These are phyloP conservation scores for Populus nigra DNA, from an alignment of 345 rosid species.

Conservation along the genomic window DNA sequence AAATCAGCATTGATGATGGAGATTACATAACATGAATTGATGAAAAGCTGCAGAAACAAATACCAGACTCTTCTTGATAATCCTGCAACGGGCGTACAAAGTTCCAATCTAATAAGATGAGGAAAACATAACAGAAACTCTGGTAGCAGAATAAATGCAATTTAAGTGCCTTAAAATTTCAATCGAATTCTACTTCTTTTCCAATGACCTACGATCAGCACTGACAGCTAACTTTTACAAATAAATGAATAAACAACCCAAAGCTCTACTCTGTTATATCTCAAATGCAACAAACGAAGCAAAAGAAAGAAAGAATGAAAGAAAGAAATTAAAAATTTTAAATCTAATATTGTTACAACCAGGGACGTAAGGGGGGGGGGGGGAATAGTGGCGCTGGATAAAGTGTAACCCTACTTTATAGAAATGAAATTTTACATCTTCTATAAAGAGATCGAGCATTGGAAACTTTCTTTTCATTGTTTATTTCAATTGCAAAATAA, in stretches of 20 bases:
- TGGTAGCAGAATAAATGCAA: neutral
- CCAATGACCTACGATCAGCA: neutral
- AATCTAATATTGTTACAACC: too few relatives aligned
- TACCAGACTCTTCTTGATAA: slow-evolving; percentile 19
- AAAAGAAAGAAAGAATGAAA: neutral
- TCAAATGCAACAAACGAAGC: neutral
- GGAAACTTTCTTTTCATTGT: neutral
- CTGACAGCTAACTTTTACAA: neutral
- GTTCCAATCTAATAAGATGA: slow-evolving; percentile 7
- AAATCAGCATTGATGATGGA: slow-evolving; percentile 35
- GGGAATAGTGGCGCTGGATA: neutral
- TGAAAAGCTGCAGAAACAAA: slow-evolving; percentile 39
- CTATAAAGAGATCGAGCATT: neutral
- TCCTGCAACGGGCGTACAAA: slow-evolving; percentile 41
- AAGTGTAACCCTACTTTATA: neutral
- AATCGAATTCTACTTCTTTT: neutral
- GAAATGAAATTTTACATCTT: neutral
- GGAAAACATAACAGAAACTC: neutral
- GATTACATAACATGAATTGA: slow-evolving; percentile 39
- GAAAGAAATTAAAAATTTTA: neutral
- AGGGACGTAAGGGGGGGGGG: too few relatives aligned
- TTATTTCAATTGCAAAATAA: neutral
- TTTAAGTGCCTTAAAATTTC: neutral
- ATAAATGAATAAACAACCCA: neutral
- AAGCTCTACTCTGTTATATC: neutral